Percentiles rank a stretch among this genome's conserved stretches.
phyloP scores from a whole-genome alignment of 768 basidiomycete genomes.

The Tricholoma sp. region DNA sequence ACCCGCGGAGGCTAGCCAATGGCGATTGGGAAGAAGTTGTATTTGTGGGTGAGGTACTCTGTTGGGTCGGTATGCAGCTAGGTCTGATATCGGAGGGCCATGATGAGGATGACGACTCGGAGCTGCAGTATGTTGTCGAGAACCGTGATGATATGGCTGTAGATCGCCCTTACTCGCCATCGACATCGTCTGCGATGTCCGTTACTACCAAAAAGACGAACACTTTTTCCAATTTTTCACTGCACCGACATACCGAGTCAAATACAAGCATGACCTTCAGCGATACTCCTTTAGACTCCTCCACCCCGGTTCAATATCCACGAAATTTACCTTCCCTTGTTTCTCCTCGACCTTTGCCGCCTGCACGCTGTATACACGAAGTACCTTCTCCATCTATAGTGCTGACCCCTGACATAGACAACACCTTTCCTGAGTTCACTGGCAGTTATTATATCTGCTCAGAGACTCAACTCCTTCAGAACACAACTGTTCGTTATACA shows the following conservation, averaged over 20 bases:
- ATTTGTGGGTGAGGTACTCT: conserved; percentile 61
- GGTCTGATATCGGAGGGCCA: conserved; percentile 21
- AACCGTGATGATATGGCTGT: neutral
- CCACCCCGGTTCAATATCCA: conserved; percentile 15
- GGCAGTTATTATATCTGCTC: neutral
- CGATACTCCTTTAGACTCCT: neutral
- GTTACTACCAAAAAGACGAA: conserved; percentile 22
- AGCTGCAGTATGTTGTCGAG: neutral
- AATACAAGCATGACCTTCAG: conserved; percentile 23
- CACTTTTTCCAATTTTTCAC: conserved; percentile 16
- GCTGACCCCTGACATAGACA: conserved; percentile 16
- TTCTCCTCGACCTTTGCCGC: conserved; percentile 8
- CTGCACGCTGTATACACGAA: conserved; percentile 52
- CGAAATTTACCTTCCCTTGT: conserved; percentile 10
- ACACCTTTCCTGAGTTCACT: conserved; percentile 3
- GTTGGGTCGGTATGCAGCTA: conserved; percentile 55
- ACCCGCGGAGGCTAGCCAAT: conserved; percentile 58
- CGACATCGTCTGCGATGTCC: conserved; percentile 27
- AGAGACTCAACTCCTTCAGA: conserved; percentile 1
- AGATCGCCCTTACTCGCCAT: conserved; percentile 17
- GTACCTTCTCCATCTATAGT: conserved; percentile 33
- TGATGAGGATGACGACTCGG: conserved; percentile 6
- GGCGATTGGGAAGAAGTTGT: conserved; percentile 66
- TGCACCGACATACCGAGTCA: conserved; percentile 17
- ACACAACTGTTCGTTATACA: conserved; percentile 35